Conservation (phyloP, 2,329 filamentous ascomycete genomes). For the Aspergillus aculeatinus region DNA sequence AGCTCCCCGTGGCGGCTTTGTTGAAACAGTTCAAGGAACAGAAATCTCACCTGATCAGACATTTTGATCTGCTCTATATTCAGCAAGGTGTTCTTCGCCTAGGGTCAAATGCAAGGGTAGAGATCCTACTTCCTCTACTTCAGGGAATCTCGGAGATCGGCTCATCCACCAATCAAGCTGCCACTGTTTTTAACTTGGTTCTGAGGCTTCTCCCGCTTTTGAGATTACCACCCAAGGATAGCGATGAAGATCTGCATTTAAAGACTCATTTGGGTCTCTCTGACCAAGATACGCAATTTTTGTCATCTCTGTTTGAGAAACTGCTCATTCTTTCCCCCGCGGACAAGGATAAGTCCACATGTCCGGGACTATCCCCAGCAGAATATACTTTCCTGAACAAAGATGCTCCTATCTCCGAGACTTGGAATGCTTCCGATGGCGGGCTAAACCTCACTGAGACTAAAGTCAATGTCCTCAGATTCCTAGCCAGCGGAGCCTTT, state of each 20-base stretch:
- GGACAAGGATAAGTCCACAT: constrained; percentile 41
- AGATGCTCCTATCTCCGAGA: constrained; percentile 46
- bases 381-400: constrained; percentile 71
- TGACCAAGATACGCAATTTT: constrained; percentile 69
- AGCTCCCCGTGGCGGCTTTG: constrained; percentile 79
- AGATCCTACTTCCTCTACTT: constrained; percentile 69
- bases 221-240: constrained; percentile 70
- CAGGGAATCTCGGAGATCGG: constrained; percentile 63
- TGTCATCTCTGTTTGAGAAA: constrained; percentile 74
- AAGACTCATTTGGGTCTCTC: constrained; percentile 66
- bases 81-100: constrained; percentile 74
- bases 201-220: constrained; percentile 70
- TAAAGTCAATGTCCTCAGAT: constrained; percentile 66
- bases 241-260: constrained; percentile 71
- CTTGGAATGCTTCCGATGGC: constrained; percentile 63
- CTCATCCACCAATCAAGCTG: constrained; percentile 55
- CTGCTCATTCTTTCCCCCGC: constrained; percentile 68
- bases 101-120: constrained; percentile 62
- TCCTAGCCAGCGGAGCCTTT: constrained; percentile 84
- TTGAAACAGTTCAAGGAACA: constrained; percentile 86
- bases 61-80: constrained; percentile 86
- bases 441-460: constrained; percentile 68
- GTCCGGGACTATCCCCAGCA: constrained; percentile 62
- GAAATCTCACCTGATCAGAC: constrained; percentile 71
- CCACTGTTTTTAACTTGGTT: constrained; percentile 78